These are phyloP conservation scores for Phylloporus sp. DNA, from an alignment of 1,284 basidiomycete genomes.

Conservation along the genomic window DNA sequence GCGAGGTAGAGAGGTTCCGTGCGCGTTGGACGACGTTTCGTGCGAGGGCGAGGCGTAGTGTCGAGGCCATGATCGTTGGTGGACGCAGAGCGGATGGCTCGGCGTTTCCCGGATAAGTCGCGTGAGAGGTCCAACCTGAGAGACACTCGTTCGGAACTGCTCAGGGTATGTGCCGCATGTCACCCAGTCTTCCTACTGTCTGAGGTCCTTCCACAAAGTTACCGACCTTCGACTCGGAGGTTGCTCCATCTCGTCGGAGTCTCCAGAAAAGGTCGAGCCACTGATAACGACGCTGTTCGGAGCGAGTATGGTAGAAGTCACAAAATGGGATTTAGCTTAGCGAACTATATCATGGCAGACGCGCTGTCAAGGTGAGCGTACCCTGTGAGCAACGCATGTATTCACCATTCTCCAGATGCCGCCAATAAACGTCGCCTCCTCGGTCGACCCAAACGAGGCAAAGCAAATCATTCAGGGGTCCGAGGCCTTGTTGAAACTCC, in stretches of 20 bases:
- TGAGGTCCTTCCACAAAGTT: too few species aligned
- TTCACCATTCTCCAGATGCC: slow-evolving; percentile 64
- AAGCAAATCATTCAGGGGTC: slow-evolving; percentile 52
- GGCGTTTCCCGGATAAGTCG: slow-evolving; percentile 35
- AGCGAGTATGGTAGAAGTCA: too few species aligned
- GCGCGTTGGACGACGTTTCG: slow-evolving; percentile 28
- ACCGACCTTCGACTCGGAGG: too few species aligned
- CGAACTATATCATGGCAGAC: too few species aligned
- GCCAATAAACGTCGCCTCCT: slow-evolving; percentile 61
- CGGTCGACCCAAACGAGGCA: slow-evolving; percentile 61
- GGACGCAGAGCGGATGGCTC: slow-evolving; percentile 12
- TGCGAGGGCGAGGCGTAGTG: slow-evolving; percentile 40
- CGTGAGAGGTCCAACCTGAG: too few species aligned
- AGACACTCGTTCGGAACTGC: too few species aligned
- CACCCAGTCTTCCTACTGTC: too few species aligned
- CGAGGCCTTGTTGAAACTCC: slow-evolving; percentile 62
- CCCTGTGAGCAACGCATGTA: slow-evolving; percentile 6
- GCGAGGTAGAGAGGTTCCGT: slow-evolving; percentile 43
- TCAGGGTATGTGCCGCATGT: too few species aligned
- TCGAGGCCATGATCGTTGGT: slow-evolving; percentile 44
- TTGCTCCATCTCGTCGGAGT: too few species aligned
- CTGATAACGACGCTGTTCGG: too few species aligned
- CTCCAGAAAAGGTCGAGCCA: too few species aligned
- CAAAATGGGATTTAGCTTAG: too few species aligned
- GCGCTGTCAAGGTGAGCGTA: slow-evolving; percentile 75